Percentiles rank a stretch among this genome's conserved stretches.
phyloP scores from a whole-genome alignment of 129 eudicot species.

The Solidago caesia region DNA sequence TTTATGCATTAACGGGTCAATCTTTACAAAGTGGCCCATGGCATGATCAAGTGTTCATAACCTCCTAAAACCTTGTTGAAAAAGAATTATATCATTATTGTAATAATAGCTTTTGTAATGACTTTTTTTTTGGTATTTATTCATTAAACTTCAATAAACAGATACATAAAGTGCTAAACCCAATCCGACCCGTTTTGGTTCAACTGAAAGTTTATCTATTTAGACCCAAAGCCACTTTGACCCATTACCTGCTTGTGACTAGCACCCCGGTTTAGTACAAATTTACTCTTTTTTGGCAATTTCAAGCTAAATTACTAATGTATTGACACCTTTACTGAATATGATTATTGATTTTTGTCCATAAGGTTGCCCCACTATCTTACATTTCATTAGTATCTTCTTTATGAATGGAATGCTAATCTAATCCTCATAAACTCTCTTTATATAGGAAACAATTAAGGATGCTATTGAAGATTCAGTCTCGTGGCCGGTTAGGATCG shows the following conservation, averaged over 20 bases:
- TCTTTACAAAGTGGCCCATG: no score
- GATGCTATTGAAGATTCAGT: constrained; percentile 96
- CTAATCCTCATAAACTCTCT: background rate
- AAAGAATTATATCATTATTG: no score
- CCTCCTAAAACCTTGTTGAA: no score
- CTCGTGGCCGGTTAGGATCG: constrained; percentile 87
- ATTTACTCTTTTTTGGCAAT: background rate
- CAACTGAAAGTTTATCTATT: no score
- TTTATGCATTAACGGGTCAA: no score
- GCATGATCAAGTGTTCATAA: no score
- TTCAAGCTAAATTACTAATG: background rate
- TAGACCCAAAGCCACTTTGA: no score
- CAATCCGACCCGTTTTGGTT: background rate
- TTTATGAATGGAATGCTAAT: background rate
- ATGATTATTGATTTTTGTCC: background rate
- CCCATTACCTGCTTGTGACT: background rate
- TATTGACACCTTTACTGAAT: no score
- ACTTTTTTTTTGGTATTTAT: no score
- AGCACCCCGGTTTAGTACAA: background rate
- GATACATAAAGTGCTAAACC: background rate
- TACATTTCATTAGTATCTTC: no score
- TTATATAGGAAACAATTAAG: constrained; percentile 65
- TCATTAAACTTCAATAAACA: no score
- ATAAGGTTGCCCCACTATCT: no score
- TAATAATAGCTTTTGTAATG: background rate